These are phyloP conservation scores for Heliamphora exappendiculata DNA, from an alignment of 148 eudicot species.

Conservation along the genomic window DNA sequence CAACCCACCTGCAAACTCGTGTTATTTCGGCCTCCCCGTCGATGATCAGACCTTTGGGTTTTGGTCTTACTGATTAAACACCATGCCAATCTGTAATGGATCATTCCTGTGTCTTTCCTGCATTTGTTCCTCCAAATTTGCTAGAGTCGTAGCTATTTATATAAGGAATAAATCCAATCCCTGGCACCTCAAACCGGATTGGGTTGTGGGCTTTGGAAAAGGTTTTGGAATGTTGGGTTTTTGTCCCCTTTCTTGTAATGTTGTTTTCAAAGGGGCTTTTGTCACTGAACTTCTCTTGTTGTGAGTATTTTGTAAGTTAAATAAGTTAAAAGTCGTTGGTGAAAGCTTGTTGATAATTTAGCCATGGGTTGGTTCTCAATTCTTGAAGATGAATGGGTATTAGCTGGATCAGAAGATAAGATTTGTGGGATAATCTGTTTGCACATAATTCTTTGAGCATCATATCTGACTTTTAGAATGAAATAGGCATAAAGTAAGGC, in stretches of 20 bases:
- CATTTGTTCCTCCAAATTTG: neutral
- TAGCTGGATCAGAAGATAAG: too few species aligned
- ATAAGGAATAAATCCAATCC: conserved; percentile 19
- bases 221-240: conserved; percentile 13
- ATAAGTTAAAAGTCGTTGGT: neutral
- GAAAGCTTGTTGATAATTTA: neutral
- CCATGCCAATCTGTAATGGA: neutral
- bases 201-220: conserved; percentile 17
- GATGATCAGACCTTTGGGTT: conserved; percentile 57
- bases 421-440: neutral
- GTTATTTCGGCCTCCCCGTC: conserved; percentile 33
- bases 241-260: conserved; percentile 14
- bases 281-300: neutral
- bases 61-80: conserved; percentile 61
- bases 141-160: neutral
- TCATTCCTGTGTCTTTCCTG: neutral
- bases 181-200: conserved; percentile 7
- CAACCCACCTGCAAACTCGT: conserved; percentile 27
- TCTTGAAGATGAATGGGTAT: neutral
- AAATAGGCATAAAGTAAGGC: too few species aligned
- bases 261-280: conserved; percentile 6
- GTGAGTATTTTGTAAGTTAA: neutral
- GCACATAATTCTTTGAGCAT: neutral
- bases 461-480: neutral
- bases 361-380: neutral